phyloP scores from a whole-genome alignment of 2,329 filamentous ascomycete species.

The Arachnomyces sp. region DNA sequence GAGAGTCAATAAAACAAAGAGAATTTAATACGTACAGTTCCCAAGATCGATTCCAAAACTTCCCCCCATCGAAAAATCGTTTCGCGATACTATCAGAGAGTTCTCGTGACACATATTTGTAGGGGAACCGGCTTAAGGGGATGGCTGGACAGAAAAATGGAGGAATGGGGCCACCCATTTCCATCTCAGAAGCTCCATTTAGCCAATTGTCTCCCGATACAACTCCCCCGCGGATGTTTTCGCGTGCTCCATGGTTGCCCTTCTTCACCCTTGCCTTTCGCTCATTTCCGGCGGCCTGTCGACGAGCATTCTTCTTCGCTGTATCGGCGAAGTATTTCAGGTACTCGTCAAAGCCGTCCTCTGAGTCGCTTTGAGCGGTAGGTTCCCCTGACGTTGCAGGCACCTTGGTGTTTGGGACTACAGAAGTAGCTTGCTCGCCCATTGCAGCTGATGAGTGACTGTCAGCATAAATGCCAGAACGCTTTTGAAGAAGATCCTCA shows the following conservation, averaged over 20 bases:
- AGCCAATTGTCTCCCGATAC: too few species aligned
- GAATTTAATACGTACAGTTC: constrained; percentile 55
- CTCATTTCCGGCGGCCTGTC: constrained; percentile 4
- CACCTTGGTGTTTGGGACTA: too few species aligned
- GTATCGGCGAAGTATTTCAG: constrained; percentile 10
- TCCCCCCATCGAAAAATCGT: constrained; percentile 32
- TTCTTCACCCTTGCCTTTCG: neutral
- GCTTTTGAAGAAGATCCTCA: constrained; percentile 13
- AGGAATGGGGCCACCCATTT: neutral
- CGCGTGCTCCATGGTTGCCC: neutral
- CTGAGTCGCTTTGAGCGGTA: constrained; percentile 8
- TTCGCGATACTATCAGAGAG: constrained; percentile 26
- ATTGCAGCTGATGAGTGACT: too few species aligned
- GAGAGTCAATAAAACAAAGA: neutral
- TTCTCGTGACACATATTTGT: constrained; percentile 31
- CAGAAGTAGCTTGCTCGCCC: too few species aligned
- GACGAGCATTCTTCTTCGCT: constrained; percentile 10
- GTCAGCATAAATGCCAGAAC: too few species aligned
- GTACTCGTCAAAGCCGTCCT: constrained; percentile 15
- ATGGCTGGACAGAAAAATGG: constrained; percentile 32
- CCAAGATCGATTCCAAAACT: constrained; percentile 55
- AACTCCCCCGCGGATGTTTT: too few species aligned
- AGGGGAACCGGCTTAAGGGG: constrained; percentile 34
- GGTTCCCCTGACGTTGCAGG: too few species aligned
- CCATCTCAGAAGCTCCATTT: too few species aligned